A percentile compares a stretch with the other conserved stretches of the same genome.
These are phyloP conservation scores for Pharus latifolius DNA, from an alignment of 176 grass and related monocot species.

Conservation along the genomic window DNA sequence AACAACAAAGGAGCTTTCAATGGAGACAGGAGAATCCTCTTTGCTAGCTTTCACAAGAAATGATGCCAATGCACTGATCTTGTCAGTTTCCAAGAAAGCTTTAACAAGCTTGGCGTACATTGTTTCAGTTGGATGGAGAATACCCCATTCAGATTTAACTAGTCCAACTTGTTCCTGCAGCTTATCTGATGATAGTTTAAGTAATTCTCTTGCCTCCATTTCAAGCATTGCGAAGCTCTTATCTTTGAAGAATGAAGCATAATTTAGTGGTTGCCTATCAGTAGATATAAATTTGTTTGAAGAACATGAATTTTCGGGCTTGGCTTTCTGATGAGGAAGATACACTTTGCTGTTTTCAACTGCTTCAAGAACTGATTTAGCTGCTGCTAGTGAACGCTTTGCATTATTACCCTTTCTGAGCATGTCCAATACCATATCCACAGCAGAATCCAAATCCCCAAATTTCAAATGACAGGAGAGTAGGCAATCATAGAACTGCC, in stretches of 20 bases:
- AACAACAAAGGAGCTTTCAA: constrained; percentile 64
- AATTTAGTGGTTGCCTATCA: constrained; percentile 26
- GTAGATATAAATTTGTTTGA: constrained; percentile 26
- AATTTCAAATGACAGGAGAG: constrained; percentile 81
- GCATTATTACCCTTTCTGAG: constrained; percentile 65
- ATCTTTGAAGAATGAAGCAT: constrained; percentile 57
- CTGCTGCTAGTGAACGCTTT: constrained; percentile 53
- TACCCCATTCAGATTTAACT: constrained; percentile 64
- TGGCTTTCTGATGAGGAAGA: constrained; percentile 29
- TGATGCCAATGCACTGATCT: constrained; percentile 48
- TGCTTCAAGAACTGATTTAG: constrained; percentile 51
- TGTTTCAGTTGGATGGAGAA: constrained; percentile 84
- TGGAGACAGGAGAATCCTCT: constrained; percentile 52
- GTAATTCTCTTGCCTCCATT: constrained; percentile 39
- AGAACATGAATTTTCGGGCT: constrained; percentile 4
- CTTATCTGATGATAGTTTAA: constrained; percentile 50
- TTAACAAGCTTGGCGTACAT: constrained; percentile 86
- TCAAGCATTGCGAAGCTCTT: constrained; percentile 52
- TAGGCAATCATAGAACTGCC: constrained; percentile 67
- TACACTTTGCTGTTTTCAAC: constrained; percentile 38
- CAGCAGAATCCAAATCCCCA: constrained; percentile 53
- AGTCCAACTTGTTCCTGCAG: constrained; percentile 48
- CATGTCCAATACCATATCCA: constrained; percentile 76
- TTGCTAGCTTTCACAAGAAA: constrained; percentile 84
- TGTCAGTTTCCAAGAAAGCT: constrained; percentile 63